phyloP scores from a whole-genome alignment of 139 green algal genomes.

The Pleodorina starrii region DNA sequence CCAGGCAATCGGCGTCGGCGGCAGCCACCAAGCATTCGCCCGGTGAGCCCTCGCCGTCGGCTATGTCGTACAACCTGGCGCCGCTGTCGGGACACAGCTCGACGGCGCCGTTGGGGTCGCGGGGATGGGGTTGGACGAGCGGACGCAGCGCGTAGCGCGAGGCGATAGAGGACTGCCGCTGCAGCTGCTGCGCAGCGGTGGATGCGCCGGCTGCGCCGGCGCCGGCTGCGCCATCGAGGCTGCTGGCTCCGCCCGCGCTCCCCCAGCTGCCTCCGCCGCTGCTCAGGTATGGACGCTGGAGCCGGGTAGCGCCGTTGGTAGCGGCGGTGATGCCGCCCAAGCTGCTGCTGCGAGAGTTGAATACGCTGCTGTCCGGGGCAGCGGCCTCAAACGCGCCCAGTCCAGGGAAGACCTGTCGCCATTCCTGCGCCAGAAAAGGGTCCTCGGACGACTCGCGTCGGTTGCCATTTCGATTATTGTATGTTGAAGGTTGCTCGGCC shows the following conservation, averaged over 20 bases:
- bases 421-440: neutral
- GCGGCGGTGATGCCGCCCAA: neutral
- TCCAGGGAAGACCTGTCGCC: slow-evolving; percentile 1
- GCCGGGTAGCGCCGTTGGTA: neutral
- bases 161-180: neutral
- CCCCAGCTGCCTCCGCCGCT: neutral
- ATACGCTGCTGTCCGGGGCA: neutral
- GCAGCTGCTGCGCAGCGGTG: neutral
- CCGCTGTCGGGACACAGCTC: neutral
- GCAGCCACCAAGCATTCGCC: neutral
- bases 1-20: neutral
- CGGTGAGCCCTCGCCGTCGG: neutral
- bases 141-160: neutral
- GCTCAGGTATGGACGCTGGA: neutral
- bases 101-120: neutral
- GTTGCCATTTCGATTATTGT: neutral
- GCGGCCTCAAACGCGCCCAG: neutral
- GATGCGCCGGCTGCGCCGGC: neutral
- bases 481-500: neutral
- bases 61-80: neutral
- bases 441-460: neutral
- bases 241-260: too few species aligned
- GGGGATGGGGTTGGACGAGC: neutral
- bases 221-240: neutral
- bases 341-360: neutral